Conservation (phyloP, 345 rosid species). For the Eucalyptus sp. region DNA sequence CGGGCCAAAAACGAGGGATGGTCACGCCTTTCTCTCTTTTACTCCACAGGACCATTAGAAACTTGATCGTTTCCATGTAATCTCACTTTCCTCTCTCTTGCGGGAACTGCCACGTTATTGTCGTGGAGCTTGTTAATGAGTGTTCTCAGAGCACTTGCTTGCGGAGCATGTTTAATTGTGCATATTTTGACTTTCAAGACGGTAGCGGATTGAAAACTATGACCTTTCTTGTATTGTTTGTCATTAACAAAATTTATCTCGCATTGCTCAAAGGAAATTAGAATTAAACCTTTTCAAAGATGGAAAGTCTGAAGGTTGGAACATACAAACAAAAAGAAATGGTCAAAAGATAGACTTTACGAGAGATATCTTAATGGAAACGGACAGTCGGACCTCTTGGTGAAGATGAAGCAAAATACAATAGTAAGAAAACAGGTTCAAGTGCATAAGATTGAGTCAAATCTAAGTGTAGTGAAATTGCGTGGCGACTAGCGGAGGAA, state of each 20-base stretch:
- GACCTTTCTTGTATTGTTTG: neutral
- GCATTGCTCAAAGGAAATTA: neutral
- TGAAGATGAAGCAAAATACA: too few relatives aligned
- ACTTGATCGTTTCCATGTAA: neutral
- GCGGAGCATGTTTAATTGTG: neutral
- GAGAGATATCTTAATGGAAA: too few relatives aligned
- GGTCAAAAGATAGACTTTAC: too few relatives aligned
- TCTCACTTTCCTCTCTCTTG: neutral
- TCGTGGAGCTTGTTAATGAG: neutral
- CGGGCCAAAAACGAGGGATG: neutral
- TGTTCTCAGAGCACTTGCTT: too few relatives aligned
- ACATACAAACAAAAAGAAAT: too few relatives aligned
- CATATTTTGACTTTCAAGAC: neutral
- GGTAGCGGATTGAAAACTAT: neutral
- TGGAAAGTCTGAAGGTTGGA: too few relatives aligned
- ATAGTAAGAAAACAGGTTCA: neutral
- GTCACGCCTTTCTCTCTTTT: neutral
- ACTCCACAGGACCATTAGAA: neutral
- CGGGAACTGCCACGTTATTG: neutral
- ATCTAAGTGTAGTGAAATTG: neutral
- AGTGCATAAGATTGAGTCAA: neutral
- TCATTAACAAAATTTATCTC: neutral
- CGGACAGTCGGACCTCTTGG: accelerated
- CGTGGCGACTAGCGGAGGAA: accelerated
- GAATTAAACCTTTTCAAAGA: too few relatives aligned